Evolutionary conservation across 2,329 filamentous ascomycete genomes (phyloP), one percentile per base, ranked within the genome.

Genomic region (Rutstroemia sydowiana): DNA sequence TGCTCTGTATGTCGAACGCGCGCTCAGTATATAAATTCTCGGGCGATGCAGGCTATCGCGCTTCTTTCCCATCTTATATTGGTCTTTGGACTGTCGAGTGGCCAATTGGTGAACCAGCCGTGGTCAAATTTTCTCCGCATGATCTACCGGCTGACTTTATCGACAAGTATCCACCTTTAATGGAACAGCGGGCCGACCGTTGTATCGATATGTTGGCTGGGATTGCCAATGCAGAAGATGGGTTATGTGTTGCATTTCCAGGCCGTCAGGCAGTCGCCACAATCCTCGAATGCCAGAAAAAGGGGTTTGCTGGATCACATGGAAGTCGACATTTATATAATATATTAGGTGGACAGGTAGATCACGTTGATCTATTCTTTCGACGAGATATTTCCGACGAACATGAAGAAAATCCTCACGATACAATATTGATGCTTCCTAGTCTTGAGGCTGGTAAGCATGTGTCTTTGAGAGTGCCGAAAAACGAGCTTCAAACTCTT

Each of bases 81-180:
- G 67, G 66, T 14, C 61, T 64, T 40, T 69, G 62, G 62, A 63
- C 62, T 45, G 63, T 68, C 21, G 59, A 63, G 11, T 69, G 66
- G 66, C 65, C 66, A 18, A 65, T 68, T 30, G 65, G 65, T 28
- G 57, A 60, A 48, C 48, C 48, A 16, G 52, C 47, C 34, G 43
- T 55, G 0, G 43, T 58, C 2, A 32, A 31, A 7, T 41, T 58
- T 16, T 28, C 48, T 13, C 14, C 46, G 21, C 61, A 59, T 23
- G 61, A 63, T 32, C 55, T 52, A 14, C 57, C 60, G 36, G 49
- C 21, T 14, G 28, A 45, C 6, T 43, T 48, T 6, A 55, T 40
- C 14, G 59, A 63, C 13, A 54, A 58, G 2, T 61, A 62, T 61
- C 61, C n/a, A 3, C 49, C 48, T 1, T 28, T 34, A 8, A 61